Conservation (phyloP, 2,329 filamentous ascomycete genomes). For the Coniochaeta sp. region DNA sequence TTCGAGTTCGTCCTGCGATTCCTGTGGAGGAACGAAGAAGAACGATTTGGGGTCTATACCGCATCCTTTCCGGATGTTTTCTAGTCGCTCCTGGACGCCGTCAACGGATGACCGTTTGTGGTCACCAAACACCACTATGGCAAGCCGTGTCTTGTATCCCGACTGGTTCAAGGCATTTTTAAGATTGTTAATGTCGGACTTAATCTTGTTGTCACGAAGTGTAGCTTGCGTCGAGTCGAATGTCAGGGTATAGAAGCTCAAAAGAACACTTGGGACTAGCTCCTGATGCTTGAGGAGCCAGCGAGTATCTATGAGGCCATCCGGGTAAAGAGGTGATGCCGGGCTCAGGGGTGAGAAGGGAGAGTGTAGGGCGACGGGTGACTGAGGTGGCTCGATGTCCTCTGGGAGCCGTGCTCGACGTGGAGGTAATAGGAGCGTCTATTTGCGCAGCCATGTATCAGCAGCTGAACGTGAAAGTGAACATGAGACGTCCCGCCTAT, state of each 20-base stretch:
- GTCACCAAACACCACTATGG: slow-evolving; percentile 72
- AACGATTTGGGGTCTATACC: slow-evolving; percentile 77
- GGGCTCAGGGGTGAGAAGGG: slow-evolving; percentile 87
- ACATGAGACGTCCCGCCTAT: slow-evolving; percentile 6
- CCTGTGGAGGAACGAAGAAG: slow-evolving; percentile 73
- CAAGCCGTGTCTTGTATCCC: slow-evolving; percentile 70
- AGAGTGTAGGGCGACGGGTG: slow-evolving; percentile 66
- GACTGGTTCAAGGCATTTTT: slow-evolving; percentile 60
- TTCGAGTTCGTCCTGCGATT: slow-evolving; percentile 62
- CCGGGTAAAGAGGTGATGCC: slow-evolving; percentile 75
- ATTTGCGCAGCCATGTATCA: slow-evolving; percentile 14
- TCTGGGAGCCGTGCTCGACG: slow-evolving; percentile 48
- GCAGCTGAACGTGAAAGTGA: slow-evolving; percentile 10
- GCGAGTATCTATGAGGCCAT: slow-evolving; percentile 72
- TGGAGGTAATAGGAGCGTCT: slow-evolving; percentile 51
- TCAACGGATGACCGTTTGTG: slow-evolving; percentile 44
- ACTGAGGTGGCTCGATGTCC: slow-evolving; percentile 37
- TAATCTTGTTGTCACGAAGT: slow-evolving; percentile 79
- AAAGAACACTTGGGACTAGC: slow-evolving; percentile 69
- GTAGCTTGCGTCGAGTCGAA: slow-evolving; percentile 67
- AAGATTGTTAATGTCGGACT: slow-evolving; percentile 75
- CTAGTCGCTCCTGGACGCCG: slow-evolving; percentile 60
- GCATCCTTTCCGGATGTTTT: slow-evolving; percentile 71
- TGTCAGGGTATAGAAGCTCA: slow-evolving; percentile 74
- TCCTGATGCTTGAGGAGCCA: slow-evolving; percentile 91